phyloP scores from a whole-genome alignment of 2,329 filamentous ascomycete species.

The Penicillium sclerotigenum region DNA sequence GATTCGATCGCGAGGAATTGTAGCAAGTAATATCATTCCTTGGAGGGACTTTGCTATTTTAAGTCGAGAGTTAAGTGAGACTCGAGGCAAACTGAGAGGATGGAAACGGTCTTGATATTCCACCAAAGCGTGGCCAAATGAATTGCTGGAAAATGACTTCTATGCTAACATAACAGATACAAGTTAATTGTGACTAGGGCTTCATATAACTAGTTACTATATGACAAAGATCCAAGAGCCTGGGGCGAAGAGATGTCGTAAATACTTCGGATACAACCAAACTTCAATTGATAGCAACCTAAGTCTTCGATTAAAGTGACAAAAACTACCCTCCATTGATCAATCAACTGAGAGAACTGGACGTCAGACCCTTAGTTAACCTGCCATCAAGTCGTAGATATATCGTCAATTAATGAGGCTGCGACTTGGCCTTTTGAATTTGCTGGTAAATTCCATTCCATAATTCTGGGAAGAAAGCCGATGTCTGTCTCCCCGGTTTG shows the following conservation, averaged over 20 bases:
- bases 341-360: neutral
- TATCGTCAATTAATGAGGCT: neutral
- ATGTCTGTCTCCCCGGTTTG: slow-evolving; percentile 36
- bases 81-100: neutral
- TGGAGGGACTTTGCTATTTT: too few species aligned
- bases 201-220: neutral
- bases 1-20: neutral
- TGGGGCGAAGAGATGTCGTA: neutral
- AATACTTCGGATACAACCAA: neutral
- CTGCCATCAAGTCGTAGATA: neutral
- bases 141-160: neutral
- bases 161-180: neutral
- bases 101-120: too few species aligned
- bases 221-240: neutral
- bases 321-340: neutral
- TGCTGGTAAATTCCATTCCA: slow-evolving; percentile 44
- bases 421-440: slow-evolving; percentile 30
- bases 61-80: neutral
- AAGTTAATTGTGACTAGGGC: neutral
- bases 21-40: neutral
- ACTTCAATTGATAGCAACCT: neutral
- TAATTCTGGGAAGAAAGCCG: slow-evolving; percentile 43
- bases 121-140: neutral
- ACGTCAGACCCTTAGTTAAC: neutral
- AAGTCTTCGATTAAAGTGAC: neutral